phyloP scores from a whole-genome alignment of 495 filamentous ascomycete species.

The Cercophora samala region DNA sequence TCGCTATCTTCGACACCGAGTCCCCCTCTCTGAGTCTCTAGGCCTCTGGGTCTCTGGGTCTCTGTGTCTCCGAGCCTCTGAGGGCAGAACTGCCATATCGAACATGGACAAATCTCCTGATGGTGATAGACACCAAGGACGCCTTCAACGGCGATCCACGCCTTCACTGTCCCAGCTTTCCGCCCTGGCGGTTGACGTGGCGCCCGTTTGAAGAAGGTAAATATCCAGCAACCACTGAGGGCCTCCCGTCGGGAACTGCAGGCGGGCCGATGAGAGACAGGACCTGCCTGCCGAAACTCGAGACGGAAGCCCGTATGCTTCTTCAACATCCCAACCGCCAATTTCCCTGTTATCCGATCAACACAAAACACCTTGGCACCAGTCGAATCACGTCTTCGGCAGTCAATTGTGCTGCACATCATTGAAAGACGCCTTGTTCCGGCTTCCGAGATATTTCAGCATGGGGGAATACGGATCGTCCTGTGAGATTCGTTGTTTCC shows the following conservation, averaged over 20 bases:
- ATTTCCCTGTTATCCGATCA: neutral
- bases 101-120: neutral
- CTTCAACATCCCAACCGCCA: neutral
- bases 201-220: neutral
- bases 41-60: too few species aligned
- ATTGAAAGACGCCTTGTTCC: neutral
- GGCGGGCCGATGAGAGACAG: neutral
- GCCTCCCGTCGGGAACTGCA: neutral
- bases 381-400: neutral
- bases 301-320: neutral
- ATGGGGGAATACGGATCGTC: neutral
- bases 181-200: neutral
- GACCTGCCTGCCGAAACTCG: neutral
- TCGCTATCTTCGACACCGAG: neutral
- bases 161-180: neutral
- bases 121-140: neutral
- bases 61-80: too few species aligned
- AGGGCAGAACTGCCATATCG: neutral
- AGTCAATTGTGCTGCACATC: neutral
- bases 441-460: neutral
- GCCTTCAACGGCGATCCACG: neutral
- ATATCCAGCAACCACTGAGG: neutral
- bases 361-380: neutral
- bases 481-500: neutral
- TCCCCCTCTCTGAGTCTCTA: too few species aligned